These are phyloP conservation scores for Entophlyctis helioformis DNA, from an alignment of 192 early-diverging fungal genomes.

Conservation along the genomic window DNA sequence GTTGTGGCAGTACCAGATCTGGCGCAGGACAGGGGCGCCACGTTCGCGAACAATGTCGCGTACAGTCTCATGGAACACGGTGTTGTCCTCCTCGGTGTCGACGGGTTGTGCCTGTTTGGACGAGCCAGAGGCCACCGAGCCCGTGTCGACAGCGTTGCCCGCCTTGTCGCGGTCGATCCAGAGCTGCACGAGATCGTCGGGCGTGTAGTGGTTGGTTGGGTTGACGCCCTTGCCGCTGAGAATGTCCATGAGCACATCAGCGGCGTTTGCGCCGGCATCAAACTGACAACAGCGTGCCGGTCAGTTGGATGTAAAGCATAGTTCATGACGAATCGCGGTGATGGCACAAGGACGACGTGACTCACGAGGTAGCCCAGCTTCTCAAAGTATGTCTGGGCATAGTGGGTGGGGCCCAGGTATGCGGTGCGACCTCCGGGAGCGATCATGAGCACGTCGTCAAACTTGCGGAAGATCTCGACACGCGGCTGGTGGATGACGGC, in stretches of 20 bases:
- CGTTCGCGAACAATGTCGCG: no score
- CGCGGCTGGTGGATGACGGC: slow-evolving; percentile 65
- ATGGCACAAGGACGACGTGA: slow-evolving; percentile 24
- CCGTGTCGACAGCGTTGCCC: background rate
- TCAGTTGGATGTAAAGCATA: no score
- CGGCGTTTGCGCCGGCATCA: no score
- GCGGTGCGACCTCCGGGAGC: slow-evolving; percentile 55
- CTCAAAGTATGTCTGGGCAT: slow-evolving; percentile 36
- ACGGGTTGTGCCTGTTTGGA: no score
- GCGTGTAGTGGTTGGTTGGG: slow-evolving; percentile 19
- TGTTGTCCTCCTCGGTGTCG: no score
- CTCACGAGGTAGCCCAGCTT: slow-evolving; percentile 30
- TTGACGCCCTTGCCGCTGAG: slow-evolving; percentile 36
- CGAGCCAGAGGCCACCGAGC: no score
- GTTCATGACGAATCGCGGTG: no score
- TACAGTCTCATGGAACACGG: no score
- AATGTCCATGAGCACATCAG: slow-evolving; percentile 59
- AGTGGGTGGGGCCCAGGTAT: slow-evolving; percentile 46
- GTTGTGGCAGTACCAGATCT: no score
- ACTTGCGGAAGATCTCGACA: slow-evolving; percentile 48
- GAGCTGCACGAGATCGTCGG: slow-evolving; percentile 27
- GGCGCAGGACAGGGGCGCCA: no score
- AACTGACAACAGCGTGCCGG: no score
- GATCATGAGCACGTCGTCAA: slow-evolving; percentile 58
- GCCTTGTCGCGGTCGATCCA: slow-evolving; percentile 13